Base-by-base conservation (phyloP, 2,329 filamentous ascomycete genomes). In the Diaporthe longicolla region DNA sequence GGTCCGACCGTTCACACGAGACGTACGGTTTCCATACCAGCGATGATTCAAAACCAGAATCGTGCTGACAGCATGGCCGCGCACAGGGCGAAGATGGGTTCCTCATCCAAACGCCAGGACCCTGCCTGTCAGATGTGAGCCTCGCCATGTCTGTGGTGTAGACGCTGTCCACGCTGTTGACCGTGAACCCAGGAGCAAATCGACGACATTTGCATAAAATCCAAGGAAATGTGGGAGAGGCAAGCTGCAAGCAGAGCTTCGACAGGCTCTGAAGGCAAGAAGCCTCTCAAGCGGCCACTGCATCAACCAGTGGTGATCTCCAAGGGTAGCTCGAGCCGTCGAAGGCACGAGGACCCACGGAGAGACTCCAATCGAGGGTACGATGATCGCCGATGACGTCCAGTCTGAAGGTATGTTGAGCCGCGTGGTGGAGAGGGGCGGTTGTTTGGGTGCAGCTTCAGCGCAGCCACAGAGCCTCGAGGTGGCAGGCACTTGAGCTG, bases 141-240 rank as follows among this genome's bases (percentile, higher is more conserved):
- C 57, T 65, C 59, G 40, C 50, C 24, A n/a, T 48, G 61, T 24
- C 26, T 70, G 26, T 40, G 26, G 70, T 48, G 48, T 61, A 35
- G 45, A 54, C n/a, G 24, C 29, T 66, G 66, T 73, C 78, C 73
- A 72, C 73, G 50, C 71, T 61, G 75, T 74, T 81, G 72, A 80
- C 73, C 72, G 45, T 73, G 63, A 65, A 72, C 54, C 71, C 78
- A 91, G 89, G 89, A 90, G 82, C 89, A 91, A 84, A 91, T 91
- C 76, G 88, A 91, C 78, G 89, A 91, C 77, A 90, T 91, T 72
- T 91, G 89, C 80, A 81, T 84, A 75, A 90, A 90, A 80, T 90
- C 89, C 48, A 89, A 85, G 75, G 87, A 90, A 71, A 83, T 89
- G 75, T 91, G 88, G 88, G 87, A 90, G 76, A 86, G 82, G 76